Evolutionary conservation across 2,329 filamentous ascomycete species (phyloP), one percentile per base, ranked within the genome.

Genomic region (Calonectria pteridis): DNA sequence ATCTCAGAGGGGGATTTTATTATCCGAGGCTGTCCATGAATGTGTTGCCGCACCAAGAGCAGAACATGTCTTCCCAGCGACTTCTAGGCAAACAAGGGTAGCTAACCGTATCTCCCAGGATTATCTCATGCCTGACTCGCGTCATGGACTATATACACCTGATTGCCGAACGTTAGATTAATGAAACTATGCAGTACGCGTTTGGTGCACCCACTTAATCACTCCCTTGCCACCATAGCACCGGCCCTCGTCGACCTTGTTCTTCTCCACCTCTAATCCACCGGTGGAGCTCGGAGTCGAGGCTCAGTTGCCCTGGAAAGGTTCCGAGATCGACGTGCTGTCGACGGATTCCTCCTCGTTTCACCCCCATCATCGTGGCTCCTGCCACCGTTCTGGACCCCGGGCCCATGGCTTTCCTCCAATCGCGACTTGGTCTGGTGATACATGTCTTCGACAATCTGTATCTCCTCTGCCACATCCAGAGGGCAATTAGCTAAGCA

Each of bases 381-480:
- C 7, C 43, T 49, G 0, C 58, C 46, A 10, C 58, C 55, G 11
- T 31, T 71, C 31, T 50, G 62, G 3, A n/a, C n/a, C 4, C 51
- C 69, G 1, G 51, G 31, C 23, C 31, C 67, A 20, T 53, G 53
- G 23, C 43, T 53, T 4, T 43, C 69, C 11, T 71, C 69, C 43
- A 71, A n/a, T n/a, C 43, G 37, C 16, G 43, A 40, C 53, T 71
- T 71, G 2, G 62, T 53, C 20, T 33, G 46, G 10, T 67, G 63
- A 11, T 71, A 71, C 69, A 71, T 71, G 23, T 71, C 69, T 14
- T 71, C 69, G 11, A 71, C 63, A 20, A 71, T 59, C n/a, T 62
- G 31, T 4, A 71, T 71, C 63, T 71, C 69, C 33, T 71, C 69
- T 1, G 55, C 43, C 26, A 71, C 63, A n/a, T 71, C 69, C 13